Percentiles rank a stretch among this genome's conserved stretches.
phyloP scores from a whole-genome alignment of 108 stramenopile genomes.

The Stephanodiscus triporus region DNA sequence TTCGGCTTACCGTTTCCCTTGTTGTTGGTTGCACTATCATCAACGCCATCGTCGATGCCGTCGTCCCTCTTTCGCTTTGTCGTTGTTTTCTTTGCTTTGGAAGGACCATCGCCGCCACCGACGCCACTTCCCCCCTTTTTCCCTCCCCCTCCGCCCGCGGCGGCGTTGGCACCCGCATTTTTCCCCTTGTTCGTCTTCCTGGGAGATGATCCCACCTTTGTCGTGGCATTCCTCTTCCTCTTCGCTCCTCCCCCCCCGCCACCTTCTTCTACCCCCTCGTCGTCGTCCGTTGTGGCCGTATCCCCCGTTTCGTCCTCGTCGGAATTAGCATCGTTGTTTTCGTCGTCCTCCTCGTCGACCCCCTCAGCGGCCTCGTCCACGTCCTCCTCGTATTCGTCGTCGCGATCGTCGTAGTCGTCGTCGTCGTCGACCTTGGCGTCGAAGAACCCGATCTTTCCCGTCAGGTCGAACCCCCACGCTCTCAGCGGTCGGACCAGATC shows the following conservation, averaged over 20 bases:
- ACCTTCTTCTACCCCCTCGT: slow-evolving; percentile 11
- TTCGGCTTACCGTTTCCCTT: background rate
- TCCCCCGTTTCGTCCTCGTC: slow-evolving; percentile 27
- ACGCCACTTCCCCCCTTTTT: slow-evolving; percentile 3
- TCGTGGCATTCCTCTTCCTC: slow-evolving; percentile 20
- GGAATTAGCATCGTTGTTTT: slow-evolving; percentile 22
- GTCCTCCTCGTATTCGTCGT: slow-evolving; percentile 37
- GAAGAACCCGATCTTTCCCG: slow-evolving; percentile 72
- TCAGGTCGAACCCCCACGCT: slow-evolving; percentile 79
- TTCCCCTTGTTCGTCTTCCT: slow-evolving; percentile 36
- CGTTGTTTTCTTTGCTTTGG: slow-evolving; percentile 16
- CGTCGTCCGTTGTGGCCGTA: slow-evolving; percentile 6
- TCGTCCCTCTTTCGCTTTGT: slow-evolving; percentile 17
- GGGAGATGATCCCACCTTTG: slow-evolving; percentile 22
- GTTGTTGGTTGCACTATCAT: background rate
- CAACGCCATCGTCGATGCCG: background rate
- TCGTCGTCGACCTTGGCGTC: slow-evolving; percentile 31
- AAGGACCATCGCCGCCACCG: slow-evolving; percentile 5
- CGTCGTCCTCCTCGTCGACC: slow-evolving; percentile 15
- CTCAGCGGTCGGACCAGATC: slow-evolving; percentile 79
- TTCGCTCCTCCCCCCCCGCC: slow-evolving; percentile 2
- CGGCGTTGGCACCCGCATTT: slow-evolving; percentile 6
- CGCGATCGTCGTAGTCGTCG: slow-evolving; percentile 32
- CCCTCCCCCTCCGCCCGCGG: slow-evolving; percentile 2
- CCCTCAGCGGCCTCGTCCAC: slow-evolving; percentile 15